phyloP scores from a whole-genome alignment of 2,329 filamentous ascomycete genomes.

The Diaporthe ilicicola region DNA sequence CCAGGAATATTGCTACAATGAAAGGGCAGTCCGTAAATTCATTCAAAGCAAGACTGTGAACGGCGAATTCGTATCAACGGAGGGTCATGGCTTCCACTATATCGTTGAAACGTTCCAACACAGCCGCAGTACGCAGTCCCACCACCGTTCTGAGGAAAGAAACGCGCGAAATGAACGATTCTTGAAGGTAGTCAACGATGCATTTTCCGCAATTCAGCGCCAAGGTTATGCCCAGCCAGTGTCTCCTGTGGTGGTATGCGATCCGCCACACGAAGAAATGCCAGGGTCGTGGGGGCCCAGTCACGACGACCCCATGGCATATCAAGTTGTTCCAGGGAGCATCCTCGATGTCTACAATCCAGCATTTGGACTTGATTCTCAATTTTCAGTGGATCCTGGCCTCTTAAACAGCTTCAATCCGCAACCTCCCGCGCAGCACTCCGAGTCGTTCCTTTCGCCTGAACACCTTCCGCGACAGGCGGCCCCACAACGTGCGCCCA shows the following conservation, averaged over 20 bases:
- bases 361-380: no score
- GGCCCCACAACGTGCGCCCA: not conserved
- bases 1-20: not conserved
- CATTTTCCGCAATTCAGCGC: no score
- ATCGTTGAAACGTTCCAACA: not conserved
- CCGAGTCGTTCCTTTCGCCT: not conserved
- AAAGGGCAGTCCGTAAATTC: not conserved
- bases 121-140: not conserved
- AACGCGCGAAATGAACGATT: not conserved
- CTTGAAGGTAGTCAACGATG: not conserved
- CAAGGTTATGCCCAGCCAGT: not conserved
- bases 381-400: no score
- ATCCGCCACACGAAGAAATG: no score
- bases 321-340: no score
- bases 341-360: no score
- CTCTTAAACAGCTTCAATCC: no score
- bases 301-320: not conserved
- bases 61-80: accelerated
- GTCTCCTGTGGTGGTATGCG: no score
- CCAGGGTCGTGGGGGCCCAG: accelerated
- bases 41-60: not conserved
- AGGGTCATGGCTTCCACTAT: not conserved
- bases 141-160: not conserved
- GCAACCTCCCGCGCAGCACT: not conserved
- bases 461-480: not conserved